Base-by-base conservation (phyloP, 306 rosid genomes). In the Medicago lupulina region DNA sequence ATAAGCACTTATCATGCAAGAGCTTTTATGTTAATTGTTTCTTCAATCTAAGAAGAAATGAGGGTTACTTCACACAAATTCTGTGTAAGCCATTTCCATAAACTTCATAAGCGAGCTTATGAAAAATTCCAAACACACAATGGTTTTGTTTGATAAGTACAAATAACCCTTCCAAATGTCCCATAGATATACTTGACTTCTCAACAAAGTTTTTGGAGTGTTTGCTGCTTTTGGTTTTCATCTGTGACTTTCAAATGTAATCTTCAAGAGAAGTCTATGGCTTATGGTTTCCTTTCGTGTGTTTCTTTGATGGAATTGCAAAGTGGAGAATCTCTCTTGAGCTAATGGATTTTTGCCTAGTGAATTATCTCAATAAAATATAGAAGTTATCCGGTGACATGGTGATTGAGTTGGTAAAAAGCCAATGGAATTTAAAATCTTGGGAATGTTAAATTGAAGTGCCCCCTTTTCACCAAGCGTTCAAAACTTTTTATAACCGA, bases 301-400 rank as follows among this genome's bases (percentile, higher is more conserved):
- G 28, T 53, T 66, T 76, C 46, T 66, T 66, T 28, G 57, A 36
- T 38, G 64, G 14, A 6, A 21, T 46, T 23, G 59, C 41, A 41
- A 67, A 46, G 17, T 14, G 60, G 9, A 14, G 36, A 15, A 11
- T 53, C 60, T 36, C 68, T 62, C 70, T 34, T 34, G 43, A 34
- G 71, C 53, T 47, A 19, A 47, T 47, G 43, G 49, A 49, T 46
- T 61, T 19, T 60, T 21, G 7, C 12, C 66, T 46, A 47, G 11
- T 49, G 34, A 70, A 76, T 67, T 57, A 41, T 38, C 31, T 67
- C 36, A 55, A n/a, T 46, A 41, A n/a, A 43, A 16, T 23, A 28
- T n/a, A 58, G 46, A 19, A 70, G 8, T 18, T 19, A 69, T 47
- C 0, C 23, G 5, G 69, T 44, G 31, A n/a, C 69, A 41, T 5